Percentiles rank a stretch among this genome's conserved stretches.
Conservation (phyloP, 208 protist species). For the Herpetomonas tarakana region DNA sequence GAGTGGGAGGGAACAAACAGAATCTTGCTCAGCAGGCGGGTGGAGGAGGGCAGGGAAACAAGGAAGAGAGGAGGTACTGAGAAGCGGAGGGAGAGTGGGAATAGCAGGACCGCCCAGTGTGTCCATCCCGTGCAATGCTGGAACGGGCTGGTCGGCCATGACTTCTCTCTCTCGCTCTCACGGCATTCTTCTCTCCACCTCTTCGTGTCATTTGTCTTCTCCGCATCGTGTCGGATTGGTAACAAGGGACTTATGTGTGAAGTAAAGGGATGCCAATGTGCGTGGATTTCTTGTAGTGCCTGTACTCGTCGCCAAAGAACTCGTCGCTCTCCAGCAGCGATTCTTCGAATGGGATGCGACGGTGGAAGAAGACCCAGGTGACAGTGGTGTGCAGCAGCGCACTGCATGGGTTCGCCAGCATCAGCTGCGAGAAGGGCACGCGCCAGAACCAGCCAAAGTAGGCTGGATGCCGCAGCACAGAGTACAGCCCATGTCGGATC, state of each 20-base stretch:
- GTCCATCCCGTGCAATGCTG: too few relatives aligned
- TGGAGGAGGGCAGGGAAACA: too few relatives aligned
- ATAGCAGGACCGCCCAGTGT: too few relatives aligned
- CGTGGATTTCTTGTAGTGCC: slow-evolving; percentile 61
- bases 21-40: too few relatives aligned
- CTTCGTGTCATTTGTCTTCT: too few relatives aligned
- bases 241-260: neutral
- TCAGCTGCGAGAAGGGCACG: slow-evolving; percentile 86
- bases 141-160: too few relatives aligned
- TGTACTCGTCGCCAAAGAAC: slow-evolving; percentile 92
- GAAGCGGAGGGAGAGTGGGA: too few relatives aligned
- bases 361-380: slow-evolving; percentile 91
- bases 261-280: slow-evolving; percentile 92
- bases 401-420: slow-evolving; percentile 92
- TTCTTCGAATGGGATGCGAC: slow-evolving; percentile 92
- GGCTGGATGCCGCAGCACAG: slow-evolving; percentile 87
- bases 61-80: too few relatives aligned
- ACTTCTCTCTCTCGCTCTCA: too few relatives aligned
- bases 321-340: slow-evolving; percentile 42
- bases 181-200: too few relatives aligned
- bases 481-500: slow-evolving; percentile 90
- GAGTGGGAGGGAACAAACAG: too few relatives aligned
- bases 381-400: slow-evolving; percentile 62
- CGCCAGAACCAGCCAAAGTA: slow-evolving; percentile 98
- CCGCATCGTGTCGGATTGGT: too few relatives aligned